These are phyloP conservation scores for Aspergillus hiratsukae DNA, from an alignment of 2,329 filamentous ascomycete species.

Conservation along the genomic window DNA sequence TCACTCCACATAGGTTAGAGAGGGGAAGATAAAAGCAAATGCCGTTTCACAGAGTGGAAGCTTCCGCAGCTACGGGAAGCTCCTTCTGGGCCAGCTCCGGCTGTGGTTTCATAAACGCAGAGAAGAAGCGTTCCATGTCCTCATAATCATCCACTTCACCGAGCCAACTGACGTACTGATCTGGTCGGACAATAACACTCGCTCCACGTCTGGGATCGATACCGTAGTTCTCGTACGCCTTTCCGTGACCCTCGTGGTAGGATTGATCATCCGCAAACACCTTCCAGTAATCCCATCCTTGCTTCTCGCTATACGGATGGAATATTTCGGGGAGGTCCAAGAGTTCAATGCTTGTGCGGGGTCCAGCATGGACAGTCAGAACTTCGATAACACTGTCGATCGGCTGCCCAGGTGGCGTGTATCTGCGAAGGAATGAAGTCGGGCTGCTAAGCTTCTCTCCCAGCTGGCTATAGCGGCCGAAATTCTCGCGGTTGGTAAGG, in stretches of 20 bases:
- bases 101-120: conserved; percentile 11
- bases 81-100: conserved; percentile 8
- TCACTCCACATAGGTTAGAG: background rate
- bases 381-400: conserved; percentile 32
- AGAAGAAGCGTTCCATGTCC: conserved; percentile 13
- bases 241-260: conserved; percentile 48
- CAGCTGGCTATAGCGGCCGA: conserved; percentile 44
- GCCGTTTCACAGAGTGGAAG: background rate
- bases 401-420: conserved; percentile 35
- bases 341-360: conserved; percentile 25
- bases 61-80: background rate
- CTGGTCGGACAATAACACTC: conserved; percentile 52
- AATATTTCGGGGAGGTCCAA: conserved; percentile 44
- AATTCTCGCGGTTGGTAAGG: conserved; percentile 43
- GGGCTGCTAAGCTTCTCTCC: conserved; percentile 41
- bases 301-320: conserved; percentile 41
- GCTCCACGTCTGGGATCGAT: conserved; percentile 43
- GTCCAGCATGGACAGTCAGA: conserved; percentile 1
- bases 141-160: conserved; percentile 19
- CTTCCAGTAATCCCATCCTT: conserved; percentile 54
- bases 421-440: conserved; percentile 42
- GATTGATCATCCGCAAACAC: conserved; percentile 52
- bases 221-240: conserved; percentile 53
- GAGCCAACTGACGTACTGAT: conserved; percentile 46
- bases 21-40: background rate